These are phyloP conservation scores for Elongisporangium anandrum DNA, from an alignment of 352 stramenopile genomes.

Conservation along the genomic window DNA sequence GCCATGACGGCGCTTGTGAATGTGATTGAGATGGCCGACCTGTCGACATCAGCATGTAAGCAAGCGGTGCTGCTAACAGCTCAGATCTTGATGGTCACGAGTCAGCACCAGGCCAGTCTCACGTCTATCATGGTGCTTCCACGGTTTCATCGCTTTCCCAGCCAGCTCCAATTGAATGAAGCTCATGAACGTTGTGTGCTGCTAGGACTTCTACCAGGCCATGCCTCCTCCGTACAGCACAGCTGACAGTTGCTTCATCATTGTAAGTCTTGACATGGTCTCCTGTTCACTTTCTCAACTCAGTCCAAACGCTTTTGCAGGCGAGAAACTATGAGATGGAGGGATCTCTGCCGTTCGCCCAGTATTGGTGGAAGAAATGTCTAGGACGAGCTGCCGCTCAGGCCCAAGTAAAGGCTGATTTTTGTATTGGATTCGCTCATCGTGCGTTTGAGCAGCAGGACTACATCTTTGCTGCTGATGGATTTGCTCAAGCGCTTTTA, in stretches of 20 bases:
- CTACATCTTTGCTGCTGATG: conserved; percentile 33
- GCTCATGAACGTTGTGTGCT: background rate
- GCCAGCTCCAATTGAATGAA: background rate
- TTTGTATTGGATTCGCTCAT: conserved; percentile 16
- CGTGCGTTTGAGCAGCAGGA: conserved; percentile 25
- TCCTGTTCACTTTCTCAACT: background rate
- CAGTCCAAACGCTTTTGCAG: conserved; percentile 8
- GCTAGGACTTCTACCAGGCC: conserved; percentile 29
- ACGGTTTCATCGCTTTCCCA: background rate
- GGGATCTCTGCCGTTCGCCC: conserved; percentile 5
- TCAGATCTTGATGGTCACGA: conserved; percentile 29
- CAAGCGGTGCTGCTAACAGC: conserved; percentile 29
- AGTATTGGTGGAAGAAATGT: conserved; percentile 42
- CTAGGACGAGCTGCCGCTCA: background rate
- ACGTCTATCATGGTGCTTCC: conserved; percentile 28
- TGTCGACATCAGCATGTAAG: conserved; percentile 19
- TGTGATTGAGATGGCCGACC: conserved; percentile 30
- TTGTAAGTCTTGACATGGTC: conserved; percentile 22
- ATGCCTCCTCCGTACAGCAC: conserved; percentile 45
- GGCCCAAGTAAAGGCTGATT: background rate
- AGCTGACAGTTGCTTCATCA: conserved; percentile 31
- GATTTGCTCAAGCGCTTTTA: conserved; percentile 14
- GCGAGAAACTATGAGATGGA: conserved; percentile 31
- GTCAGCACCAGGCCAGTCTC: conserved; percentile 26
- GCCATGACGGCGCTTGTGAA: conserved; percentile 37